Conservation (phyloP, 2,329 filamentous ascomycete genomes). For the Ophidiomyces ophidiicola region DNA sequence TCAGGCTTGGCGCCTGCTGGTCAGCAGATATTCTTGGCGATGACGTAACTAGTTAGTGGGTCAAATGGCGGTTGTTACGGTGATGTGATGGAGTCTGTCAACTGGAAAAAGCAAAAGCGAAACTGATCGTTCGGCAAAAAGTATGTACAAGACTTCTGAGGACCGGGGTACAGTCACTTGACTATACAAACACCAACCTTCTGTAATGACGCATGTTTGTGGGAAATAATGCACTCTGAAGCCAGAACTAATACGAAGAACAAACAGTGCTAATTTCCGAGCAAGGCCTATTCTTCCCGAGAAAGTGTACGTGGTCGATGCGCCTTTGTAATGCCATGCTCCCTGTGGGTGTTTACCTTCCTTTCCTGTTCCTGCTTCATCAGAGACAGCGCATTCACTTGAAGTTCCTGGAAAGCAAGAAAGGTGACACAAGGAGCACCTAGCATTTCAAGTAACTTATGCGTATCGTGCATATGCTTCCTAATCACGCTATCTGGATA, state of each 20-base stretch:
- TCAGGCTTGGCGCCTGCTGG: slow-evolving; percentile 5
- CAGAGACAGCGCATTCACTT: slow-evolving; percentile 23
- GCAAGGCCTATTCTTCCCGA: background rate
- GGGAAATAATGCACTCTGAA: too few species aligned
- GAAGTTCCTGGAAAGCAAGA: slow-evolving; percentile 29
- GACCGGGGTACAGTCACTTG: too few species aligned
- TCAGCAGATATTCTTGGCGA: slow-evolving; percentile 6
- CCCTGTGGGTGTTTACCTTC: slow-evolving; percentile 12
- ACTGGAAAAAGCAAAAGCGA: too few species aligned
- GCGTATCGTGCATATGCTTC: slow-evolving; percentile 39
- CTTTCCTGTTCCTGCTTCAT: slow-evolving; percentile 25
- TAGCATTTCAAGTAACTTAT: slow-evolving; percentile 40
- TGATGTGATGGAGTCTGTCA: too few species aligned
- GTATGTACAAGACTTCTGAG: too few species aligned
- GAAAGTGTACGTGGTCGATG: slow-evolving; percentile 10
- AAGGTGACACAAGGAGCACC: slow-evolving; percentile 32
- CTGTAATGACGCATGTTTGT: too few species aligned
- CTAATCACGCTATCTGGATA: slow-evolving; percentile 38
- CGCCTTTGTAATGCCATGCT: slow-evolving; percentile 13
- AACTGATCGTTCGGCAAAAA: too few species aligned
- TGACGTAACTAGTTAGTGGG: slow-evolving; percentile 4
- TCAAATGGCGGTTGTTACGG: too few species aligned
- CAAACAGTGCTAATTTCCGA: too few species aligned
- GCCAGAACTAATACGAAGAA: too few species aligned
- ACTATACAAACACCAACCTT: too few species aligned